Evolutionary conservation across 2,329 filamentous ascomycete genomes (phyloP).

Genomic region (Elsinoe australis): DNA sequence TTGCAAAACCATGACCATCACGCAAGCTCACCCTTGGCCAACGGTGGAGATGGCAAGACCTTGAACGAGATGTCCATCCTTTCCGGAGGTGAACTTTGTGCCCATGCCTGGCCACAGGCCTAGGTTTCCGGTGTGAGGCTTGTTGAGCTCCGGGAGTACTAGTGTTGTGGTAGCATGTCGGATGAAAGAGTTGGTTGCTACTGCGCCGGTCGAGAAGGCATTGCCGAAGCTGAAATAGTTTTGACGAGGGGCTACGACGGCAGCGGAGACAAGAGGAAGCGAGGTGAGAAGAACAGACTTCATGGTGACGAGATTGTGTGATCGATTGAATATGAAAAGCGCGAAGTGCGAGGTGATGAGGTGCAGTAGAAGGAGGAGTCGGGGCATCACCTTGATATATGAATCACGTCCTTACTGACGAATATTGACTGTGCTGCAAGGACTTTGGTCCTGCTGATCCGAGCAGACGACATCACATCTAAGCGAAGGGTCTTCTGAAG

Average conservation of each 20-base stretch:
- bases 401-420: no score
- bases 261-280: constrained; percentile 12
- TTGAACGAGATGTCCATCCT: constrained; percentile 16
- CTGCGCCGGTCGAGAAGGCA: constrained; percentile 39
- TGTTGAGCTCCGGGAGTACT: constrained; percentile 35
- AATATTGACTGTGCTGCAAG: no score
- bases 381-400: no score
- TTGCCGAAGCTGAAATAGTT: constrained; percentile 13
- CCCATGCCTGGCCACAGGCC: constrained; percentile 46
- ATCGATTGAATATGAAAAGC: no score
- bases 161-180: constrained; percentile 39
- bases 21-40: constrained; percentile 12
- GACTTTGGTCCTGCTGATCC: no score
- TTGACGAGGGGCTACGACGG: constrained; percentile 8
- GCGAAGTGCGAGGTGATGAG: no score
- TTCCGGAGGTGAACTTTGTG: constrained; percentile 24
- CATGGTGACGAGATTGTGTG: no score
- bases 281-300: constrained; percentile 9
- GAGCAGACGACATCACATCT: no score
- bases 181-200: constrained; percentile 36
- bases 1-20: neutral
- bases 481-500: no score
- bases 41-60: constrained; percentile 17
- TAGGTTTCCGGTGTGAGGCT: constrained; percentile 31
- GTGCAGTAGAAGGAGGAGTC: no score